Base-by-base conservation (phyloP, 192 early-diverging fungal species). In the Nowakowskiella sp. region DNA sequence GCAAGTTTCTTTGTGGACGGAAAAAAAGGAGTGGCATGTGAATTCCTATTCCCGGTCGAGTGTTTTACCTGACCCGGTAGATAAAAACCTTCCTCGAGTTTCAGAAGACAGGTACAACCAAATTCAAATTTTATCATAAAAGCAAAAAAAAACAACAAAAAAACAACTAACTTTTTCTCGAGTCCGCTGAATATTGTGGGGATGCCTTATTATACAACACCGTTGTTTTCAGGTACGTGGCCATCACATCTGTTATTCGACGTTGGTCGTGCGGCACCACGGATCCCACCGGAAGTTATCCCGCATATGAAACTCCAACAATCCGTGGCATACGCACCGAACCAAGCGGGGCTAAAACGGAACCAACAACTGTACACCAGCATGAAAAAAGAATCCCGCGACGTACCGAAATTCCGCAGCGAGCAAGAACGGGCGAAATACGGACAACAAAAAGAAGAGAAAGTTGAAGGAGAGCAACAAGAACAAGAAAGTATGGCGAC, bases 281-380 rank as follows among this genome's bases (percentile, higher is more conserved):
- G 67, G 9, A 86, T 98, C 10, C 90, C 92, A 9, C 63, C 84
- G 2, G 83, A 79, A 8, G 73, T 92, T 6, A 55, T 89, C 16
- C 70, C 73, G 31, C 83, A 84, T 45, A 85, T 92, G 54, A 91
- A 92, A 60, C 87, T 80, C 71, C 86, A 87, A 58, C 91, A 91
- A 50, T 90, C 87, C 72, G 91, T 98, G 2, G 92, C 90, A 0
- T 94, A 94, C 51, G 88, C 92, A n/a, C 82, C 84, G 29, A 96
- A 91, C 46, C 85, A 87, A 1, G 84, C 87, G 3, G 76, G 68
- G 22, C 71, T 72, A 19, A 71, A 65, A 34, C 79, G 94, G 42
- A 98, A 96, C 70, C 91, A 90, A 49, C 36, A 73, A 44, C 47
- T 42, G 21, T 3, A 60, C 66, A 6, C 65, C 72, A 13, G 64